These are phyloP conservation scores for Paecilomyces fulvus DNA, from an alignment of 2,329 filamentous ascomycete species.

Conservation along the genomic window DNA sequence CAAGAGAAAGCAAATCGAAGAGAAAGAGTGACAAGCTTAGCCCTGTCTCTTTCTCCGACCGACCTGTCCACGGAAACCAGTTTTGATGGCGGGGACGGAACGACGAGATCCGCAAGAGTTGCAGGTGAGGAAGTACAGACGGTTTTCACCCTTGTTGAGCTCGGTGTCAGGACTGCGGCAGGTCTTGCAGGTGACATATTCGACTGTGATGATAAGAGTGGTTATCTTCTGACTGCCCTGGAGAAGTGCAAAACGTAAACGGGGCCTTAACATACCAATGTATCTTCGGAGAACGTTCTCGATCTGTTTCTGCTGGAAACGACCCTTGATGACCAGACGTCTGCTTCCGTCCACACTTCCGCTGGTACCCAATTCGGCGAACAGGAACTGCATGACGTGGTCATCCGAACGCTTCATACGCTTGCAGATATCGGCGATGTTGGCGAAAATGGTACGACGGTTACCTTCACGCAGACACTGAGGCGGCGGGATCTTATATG, in stretches of 20 bases:
- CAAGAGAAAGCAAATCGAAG: constrained; percentile 3
- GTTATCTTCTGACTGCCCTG: neutral
- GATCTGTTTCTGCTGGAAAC: constrained; percentile 99
- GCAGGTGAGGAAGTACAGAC: constrained; percentile 97
- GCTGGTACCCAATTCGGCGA: constrained; percentile 95
- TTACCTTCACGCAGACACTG: constrained; percentile 99
- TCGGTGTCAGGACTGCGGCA: constrained; percentile 92
- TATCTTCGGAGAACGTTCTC: constrained; percentile 95
- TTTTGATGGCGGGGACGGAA: constrained; percentile 97
- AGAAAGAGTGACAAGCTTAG: constrained; percentile 42
- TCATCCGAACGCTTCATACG: constrained; percentile 98
- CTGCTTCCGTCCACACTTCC: constrained; percentile 90
- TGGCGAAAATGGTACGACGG: constrained; percentile 99
- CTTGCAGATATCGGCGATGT: constrained; percentile 98
- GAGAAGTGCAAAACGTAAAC: neutral
- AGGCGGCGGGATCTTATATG: constrained; percentile 97
- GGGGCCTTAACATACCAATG: constrained; percentile 57
- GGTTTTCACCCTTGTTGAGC: constrained; percentile 97
- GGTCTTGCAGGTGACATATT: constrained; percentile 99
- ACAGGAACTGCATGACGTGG: constrained; percentile 93
- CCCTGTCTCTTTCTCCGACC: constrained; percentile 95
- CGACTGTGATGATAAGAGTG: constrained; percentile 47
- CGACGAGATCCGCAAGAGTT: constrained; percentile 77
- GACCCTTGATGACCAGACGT: constrained; percentile 95
- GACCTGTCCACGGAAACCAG: constrained; percentile 98